These are phyloP conservation scores for Stephania yunnanensis DNA, from an alignment of 164 flowering plant genomes.

Conservation along the genomic window DNA sequence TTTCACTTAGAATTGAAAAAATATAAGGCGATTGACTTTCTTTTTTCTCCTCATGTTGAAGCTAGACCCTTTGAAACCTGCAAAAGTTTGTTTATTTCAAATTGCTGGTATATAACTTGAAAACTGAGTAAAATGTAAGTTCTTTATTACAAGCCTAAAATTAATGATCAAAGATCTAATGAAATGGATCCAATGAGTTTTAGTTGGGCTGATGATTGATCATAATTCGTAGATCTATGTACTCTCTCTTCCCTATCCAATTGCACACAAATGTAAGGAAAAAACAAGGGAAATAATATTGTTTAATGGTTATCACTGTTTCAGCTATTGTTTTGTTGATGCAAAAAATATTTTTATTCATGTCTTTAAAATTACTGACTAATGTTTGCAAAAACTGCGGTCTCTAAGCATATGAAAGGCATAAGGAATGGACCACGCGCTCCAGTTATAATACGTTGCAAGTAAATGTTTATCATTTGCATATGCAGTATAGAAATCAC, in stretches of 20 bases:
- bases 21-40: no score
- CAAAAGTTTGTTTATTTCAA: neutral
- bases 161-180: neutral
- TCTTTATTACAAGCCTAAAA: neutral
- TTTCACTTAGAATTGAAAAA: neutral
- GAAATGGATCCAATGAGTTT: no score
- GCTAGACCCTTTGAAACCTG: neutral
- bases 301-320: neutral
- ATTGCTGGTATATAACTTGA: neutral
- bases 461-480: conserved; percentile 28
- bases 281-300: no score
- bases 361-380: conserved; percentile 8
- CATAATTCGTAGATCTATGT: no score
- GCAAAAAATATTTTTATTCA: neutral
- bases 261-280: neutral
- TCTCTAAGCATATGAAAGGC: conserved; percentile 62
- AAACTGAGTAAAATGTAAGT: neutral
- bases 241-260: neutral
- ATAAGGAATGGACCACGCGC: conserved; percentile 87
- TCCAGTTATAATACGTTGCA: conserved; percentile 85
- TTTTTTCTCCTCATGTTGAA: neutral
- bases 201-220: neutral
- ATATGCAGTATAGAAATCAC: neutral
- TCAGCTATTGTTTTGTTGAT: neutral
- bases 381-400: conserved; percentile 26